A percentile compares a stretch with the other conserved stretches of the same genome.
Evolutionary conservation across 23 red algal genomes (phyloP).

Genomic region (Rhodosorus marinus): DNA sequence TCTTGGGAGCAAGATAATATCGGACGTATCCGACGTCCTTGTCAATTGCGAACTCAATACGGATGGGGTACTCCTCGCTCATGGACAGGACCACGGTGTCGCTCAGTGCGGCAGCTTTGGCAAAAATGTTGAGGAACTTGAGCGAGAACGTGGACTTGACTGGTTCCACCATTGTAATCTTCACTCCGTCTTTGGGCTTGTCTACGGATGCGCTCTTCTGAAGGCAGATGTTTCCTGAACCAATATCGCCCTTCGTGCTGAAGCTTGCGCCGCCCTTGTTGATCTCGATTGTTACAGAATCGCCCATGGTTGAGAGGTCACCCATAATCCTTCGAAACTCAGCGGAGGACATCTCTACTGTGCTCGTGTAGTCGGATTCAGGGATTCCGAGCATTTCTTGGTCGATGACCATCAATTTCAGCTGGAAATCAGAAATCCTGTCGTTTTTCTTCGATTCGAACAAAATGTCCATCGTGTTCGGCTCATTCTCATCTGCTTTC

Average conservation of each 20-base stretch:
- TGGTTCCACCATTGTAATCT: constrained; percentile 77
- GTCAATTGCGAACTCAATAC: constrained; percentile 55
- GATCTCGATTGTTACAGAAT: constrained; percentile 62
- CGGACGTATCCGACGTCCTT: constrained; percentile 59
- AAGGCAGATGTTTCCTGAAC: constrained; percentile 51
- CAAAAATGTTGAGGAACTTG: constrained; percentile 67
- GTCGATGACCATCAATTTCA: constrained; percentile 98
- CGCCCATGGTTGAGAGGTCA: constrained; percentile 72
- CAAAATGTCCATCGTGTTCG: constrained; percentile 66
- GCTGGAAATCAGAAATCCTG: constrained; percentile 74
- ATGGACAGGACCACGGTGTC: constrained; percentile 59
- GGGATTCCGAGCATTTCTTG: constrained; percentile 73
- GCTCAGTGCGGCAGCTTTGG: constrained; percentile 76
- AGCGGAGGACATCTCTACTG: constrained; percentile 58
- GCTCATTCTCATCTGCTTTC: constrained; percentile 41
- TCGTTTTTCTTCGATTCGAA: constrained; percentile 62
- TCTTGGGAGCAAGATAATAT: constrained; percentile 95
- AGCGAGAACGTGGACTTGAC: constrained; percentile 70
- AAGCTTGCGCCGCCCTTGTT: constrained; percentile 70
- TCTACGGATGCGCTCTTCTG: constrained; percentile 49
- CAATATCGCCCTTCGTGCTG: constrained; percentile 57
- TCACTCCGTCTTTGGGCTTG: constrained; percentile 41
- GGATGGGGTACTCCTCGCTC: constrained; percentile 42
- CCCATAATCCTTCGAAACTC: constrained; percentile 71
- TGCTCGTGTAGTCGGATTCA: constrained; percentile 39